Percentiles rank a stretch among this genome's conserved stretches.
Evolutionary conservation across 257 asterid genomes (phyloP).

Genomic region (Gentiana macrophylla): DNA sequence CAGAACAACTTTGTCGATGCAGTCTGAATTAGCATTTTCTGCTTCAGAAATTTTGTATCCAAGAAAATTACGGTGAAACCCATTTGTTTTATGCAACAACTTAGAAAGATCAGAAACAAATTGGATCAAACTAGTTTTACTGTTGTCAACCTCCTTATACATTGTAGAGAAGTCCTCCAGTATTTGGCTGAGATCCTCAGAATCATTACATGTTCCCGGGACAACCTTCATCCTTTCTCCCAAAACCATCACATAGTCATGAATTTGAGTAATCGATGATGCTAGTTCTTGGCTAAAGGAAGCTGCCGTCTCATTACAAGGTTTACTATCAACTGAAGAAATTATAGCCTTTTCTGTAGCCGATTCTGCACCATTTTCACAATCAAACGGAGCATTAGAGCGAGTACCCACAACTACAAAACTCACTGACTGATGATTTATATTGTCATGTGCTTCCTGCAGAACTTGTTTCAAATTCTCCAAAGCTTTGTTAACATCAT

Average conservation of each 20-base stretch:
- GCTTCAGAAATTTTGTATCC: constrained; percentile 61
- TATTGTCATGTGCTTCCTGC: constrained; percentile 39
- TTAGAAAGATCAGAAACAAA: constrained; percentile 66
- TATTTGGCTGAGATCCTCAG: constrained; percentile 37
- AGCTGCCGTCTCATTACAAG: constrained; percentile 16
- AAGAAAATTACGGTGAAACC: constrained; percentile 57
- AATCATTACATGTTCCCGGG: constrained; percentile 42
- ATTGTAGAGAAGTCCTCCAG: constrained; percentile 44
- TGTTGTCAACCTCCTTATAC: constrained; percentile 36
- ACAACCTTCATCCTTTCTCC: constrained; percentile 60
- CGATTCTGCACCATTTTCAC: constrained; percentile 17
- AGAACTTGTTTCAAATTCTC: constrained; percentile 43
- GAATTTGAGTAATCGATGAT: constrained; percentile 53
- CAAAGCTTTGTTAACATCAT: constrained; percentile 37
- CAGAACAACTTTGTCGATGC: constrained; percentile 82
- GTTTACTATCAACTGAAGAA: constrained; percentile 24
- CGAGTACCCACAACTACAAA: constrained; percentile 20
- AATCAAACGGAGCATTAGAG: constrained; percentile 18
- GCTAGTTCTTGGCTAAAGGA: constrained; percentile 37
- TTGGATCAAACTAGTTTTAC: constrained; percentile 28
- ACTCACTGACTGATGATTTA: constrained; percentile 25
- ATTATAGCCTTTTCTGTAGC: constrained; percentile 20
- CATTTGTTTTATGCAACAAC: constrained; percentile 54
- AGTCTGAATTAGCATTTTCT: constrained; percentile 63
- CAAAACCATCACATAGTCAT: constrained; percentile 49